Conservation (phyloP, 2,329 filamentous ascomycete species). For the Eurotiales sp. region DNA sequence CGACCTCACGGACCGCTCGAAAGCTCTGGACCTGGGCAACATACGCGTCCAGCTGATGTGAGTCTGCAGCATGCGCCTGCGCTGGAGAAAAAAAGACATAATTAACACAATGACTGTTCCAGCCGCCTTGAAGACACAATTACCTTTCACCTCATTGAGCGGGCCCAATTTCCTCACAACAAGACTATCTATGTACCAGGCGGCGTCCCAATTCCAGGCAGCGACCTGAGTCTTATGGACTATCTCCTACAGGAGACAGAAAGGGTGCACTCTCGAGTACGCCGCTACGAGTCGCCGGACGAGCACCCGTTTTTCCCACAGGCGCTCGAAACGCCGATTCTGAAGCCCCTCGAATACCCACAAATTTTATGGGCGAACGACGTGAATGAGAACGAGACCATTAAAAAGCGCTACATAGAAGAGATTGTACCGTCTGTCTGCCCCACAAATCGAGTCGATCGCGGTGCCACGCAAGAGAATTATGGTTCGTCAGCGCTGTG, state of each 20-base stretch:
- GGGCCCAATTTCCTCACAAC: constrained; percentile 95
- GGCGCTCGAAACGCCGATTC: constrained; percentile 71
- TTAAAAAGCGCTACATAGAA: constrained; percentile 80
- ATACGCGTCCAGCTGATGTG: constrained; percentile 95
- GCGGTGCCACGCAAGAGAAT: constrained; percentile 85
- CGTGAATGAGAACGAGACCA: constrained; percentile 83
- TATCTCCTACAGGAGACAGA: constrained; percentile 92
- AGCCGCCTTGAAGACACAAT: constrained; percentile 98
- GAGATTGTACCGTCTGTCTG: constrained; percentile 82
- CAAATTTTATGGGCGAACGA: constrained; percentile 80
- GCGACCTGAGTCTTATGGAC: constrained; percentile 78
- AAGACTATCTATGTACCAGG: constrained; percentile 78
- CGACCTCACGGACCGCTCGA: constrained; percentile 77
- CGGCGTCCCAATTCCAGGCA: constrained; percentile 72
- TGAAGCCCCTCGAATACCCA: constrained; percentile 86
- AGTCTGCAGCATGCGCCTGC: constrained; percentile 25
- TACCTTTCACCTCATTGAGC: constrained; percentile 93
- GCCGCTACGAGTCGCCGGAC: constrained; percentile 92
- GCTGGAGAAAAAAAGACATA: not conserved
- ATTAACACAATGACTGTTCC: constrained; percentile 11
- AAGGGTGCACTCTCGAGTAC: constrained; percentile 83
- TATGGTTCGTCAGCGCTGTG: constrained; percentile 90
- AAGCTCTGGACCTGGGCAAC: constrained; percentile 82
- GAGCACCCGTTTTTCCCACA: constrained; percentile 96
- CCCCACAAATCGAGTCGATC: constrained; percentile 67